These are phyloP conservation scores for Phytophthora europaea DNA, from an alignment of 352 stramenopile genomes.

Conservation along the genomic window DNA sequence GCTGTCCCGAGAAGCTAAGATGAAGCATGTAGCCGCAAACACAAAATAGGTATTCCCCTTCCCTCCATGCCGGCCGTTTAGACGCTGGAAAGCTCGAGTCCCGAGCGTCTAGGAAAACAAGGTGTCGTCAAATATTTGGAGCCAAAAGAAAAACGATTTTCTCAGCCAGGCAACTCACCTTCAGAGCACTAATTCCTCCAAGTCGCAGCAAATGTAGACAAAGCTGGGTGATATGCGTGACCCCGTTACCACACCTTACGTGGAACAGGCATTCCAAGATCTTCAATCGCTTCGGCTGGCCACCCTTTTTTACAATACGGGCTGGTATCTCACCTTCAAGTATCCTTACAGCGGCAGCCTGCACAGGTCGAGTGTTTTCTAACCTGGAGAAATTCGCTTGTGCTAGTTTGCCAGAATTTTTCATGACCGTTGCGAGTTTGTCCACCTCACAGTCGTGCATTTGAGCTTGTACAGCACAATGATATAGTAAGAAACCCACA, in stretches of 20 bases:
- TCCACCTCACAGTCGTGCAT: slow-evolving; percentile 43
- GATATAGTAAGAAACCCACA: slow-evolving; percentile 52
- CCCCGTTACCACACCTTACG: slow-evolving; percentile 30
- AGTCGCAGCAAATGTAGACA: slow-evolving; percentile 48
- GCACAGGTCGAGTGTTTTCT: slow-evolving; percentile 2
- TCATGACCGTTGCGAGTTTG: slow-evolving; percentile 43
- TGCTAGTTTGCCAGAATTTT: slow-evolving; percentile 44
- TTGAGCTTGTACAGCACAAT: slow-evolving; percentile 47
- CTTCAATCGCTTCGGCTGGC: slow-evolving; percentile 34
- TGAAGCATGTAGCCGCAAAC: slow-evolving; percentile 59
- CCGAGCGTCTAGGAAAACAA: slow-evolving; percentile 30
- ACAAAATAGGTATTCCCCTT: slow-evolving; percentile 44
- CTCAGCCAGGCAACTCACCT: slow-evolving; percentile 41
- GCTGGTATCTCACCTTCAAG: slow-evolving; percentile 40
- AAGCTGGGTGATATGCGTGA: slow-evolving; percentile 41
- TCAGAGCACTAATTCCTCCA: slow-evolving; percentile 47
- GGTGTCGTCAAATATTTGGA: slow-evolving; percentile 13
- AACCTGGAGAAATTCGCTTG: slow-evolving; percentile 34
- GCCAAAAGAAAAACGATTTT: neutral
- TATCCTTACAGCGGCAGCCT: slow-evolving; percentile 29
- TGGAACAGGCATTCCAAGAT: slow-evolving; percentile 50
- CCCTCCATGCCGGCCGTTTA: slow-evolving; percentile 17
- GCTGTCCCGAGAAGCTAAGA: slow-evolving; percentile 35
- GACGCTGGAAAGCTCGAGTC: slow-evolving; percentile 30
- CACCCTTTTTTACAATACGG: slow-evolving; percentile 30